Percentiles rank a stretch among this genome's conserved stretches.
These are phyloP conservation scores for Pseudogymnoascus sp. DNA, from an alignment of 2,329 filamentous ascomycete species.

Conservation along the genomic window DNA sequence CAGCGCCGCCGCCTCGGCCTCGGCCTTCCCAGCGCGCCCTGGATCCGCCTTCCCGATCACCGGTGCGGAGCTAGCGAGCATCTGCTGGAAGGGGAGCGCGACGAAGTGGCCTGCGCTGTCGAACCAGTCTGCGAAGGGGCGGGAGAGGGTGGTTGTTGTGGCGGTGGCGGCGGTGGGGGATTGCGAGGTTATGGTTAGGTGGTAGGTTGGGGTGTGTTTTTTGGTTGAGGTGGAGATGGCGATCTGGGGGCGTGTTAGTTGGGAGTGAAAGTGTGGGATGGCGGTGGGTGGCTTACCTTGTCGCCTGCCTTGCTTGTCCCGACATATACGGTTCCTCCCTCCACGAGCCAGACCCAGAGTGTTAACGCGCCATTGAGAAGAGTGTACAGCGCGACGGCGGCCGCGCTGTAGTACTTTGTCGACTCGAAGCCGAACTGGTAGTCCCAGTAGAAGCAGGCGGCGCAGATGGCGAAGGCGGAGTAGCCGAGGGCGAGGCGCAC, in stretches of 20 bases:
- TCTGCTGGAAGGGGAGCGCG: slow-evolving; percentile 66
- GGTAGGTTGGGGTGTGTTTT: slow-evolving; percentile 77
- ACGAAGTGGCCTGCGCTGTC: slow-evolving; percentile 65
- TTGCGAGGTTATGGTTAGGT: slow-evolving; percentile 53
- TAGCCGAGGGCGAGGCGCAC: slow-evolving; percentile 80
- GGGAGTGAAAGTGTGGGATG: not conserved
- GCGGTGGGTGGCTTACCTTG: slow-evolving; percentile 39
- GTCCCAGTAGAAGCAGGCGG: slow-evolving; percentile 81
- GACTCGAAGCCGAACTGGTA: slow-evolving; percentile 82
- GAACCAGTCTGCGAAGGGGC: slow-evolving; percentile 69
- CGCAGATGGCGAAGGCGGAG: slow-evolving; percentile 68
- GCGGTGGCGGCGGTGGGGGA: slow-evolving; percentile 24
- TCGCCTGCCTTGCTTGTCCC: slow-evolving; percentile 57
- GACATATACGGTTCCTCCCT: slow-evolving; percentile 74
- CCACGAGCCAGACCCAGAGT: slow-evolving; percentile 76
- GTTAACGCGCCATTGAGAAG: slow-evolving; percentile 70
- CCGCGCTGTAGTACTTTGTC: slow-evolving; percentile 73
- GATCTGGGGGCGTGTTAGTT: slow-evolving; percentile 42
- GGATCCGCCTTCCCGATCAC: slow-evolving; percentile 59
- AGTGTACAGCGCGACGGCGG: slow-evolving; percentile 72
- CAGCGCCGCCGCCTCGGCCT: slow-evolving; percentile 25
- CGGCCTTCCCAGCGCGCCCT: slow-evolving; percentile 36
- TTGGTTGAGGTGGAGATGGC: slow-evolving; percentile 62
- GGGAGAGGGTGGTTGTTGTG: slow-evolving; percentile 46
- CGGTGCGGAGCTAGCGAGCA: slow-evolving; percentile 61